Evolutionary conservation across 2,329 filamentous ascomycete species (phyloP), one percentile per base, ranked within the genome.

Genomic region (Aspergillus sp.): DNA sequence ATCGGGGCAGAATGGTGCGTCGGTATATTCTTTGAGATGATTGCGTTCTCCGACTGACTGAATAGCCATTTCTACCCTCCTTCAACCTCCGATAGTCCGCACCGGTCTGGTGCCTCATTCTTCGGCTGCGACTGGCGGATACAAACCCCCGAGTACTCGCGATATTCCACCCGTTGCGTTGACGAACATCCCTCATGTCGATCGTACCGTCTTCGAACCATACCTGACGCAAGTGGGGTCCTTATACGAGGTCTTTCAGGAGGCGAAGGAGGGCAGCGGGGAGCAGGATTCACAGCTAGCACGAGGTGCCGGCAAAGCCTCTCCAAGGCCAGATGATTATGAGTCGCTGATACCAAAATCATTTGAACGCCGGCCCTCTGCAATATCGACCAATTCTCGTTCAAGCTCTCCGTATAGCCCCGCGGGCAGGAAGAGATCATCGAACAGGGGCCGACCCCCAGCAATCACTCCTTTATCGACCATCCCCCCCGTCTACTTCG

Each of bases 141-240:
- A 95, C 68, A 93, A 89, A 66, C 88, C 90, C 14, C 93, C 93
- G 0, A 96, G 91, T 1, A 83, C 90, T 17, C 86, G 86, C 73
- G 93, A 99, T 71, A 99, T 99, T 39, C 93, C 93, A 1, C 93
- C 93, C 0, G 95, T 99, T 0, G 88, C 91, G 1, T 80, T 99
- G 59, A 93, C 92, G 7, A 96, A 96, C 66, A 90, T 98, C 46
- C 84, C 88, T 11, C 90, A 90, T 66, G 82, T 98, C 65, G 90
- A 96, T 40, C 76, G 86, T 0, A 84, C 88, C 61, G 88, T 90
- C 56, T 99, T 99, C 73, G 87, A 87, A 54, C 82, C 90, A 8
- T 99, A 99, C 70, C 79, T 98, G 6, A 82, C 86, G 3, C 90
- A 96, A 73, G 89, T 98, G 37, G 92, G 91, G 17, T 86, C 88